phyloP scores from a whole-genome alignment of 352 stramenopile species.

The Globisporangium paroecandrum region DNA sequence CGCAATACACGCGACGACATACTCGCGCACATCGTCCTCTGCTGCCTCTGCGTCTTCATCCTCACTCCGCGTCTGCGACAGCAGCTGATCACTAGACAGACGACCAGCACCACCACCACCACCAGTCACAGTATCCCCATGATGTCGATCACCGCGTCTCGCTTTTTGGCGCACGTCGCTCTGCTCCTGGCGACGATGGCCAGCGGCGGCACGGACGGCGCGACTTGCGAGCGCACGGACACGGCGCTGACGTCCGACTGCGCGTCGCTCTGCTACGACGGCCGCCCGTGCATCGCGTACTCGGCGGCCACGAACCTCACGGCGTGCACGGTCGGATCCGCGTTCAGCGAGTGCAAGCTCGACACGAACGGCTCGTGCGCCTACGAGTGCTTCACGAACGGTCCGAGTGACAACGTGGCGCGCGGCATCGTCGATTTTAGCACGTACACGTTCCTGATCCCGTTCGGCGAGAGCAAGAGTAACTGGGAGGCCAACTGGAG shows the following conservation, averaged over 20 bases:
- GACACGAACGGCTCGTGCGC: slow-evolving; percentile 27
- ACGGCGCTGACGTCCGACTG: slow-evolving; percentile 54
- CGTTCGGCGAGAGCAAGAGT: slow-evolving; percentile 44
- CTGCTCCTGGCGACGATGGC: not conserved
- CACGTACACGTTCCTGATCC: slow-evolving; percentile 52
- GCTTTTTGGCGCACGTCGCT: not conserved
- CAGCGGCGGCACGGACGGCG: not conserved
- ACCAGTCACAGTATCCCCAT: not conserved
- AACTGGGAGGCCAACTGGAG: slow-evolving; percentile 46
- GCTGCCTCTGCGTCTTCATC: not conserved
- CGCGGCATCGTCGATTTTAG: slow-evolving; percentile 47
- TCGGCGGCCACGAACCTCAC: slow-evolving; percentile 15
- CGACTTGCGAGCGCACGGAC: slow-evolving; percentile 31
- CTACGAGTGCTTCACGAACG: slow-evolving; percentile 51
- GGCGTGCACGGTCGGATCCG: slow-evolving; percentile 1
- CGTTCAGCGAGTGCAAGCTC: slow-evolving; percentile 29
- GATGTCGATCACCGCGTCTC: not conserved
- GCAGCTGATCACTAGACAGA: not conserved
- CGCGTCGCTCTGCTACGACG: slow-evolving; percentile 43
- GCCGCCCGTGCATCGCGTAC: slow-evolving; percentile 54
- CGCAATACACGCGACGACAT: not conserved
- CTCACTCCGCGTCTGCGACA: not conserved
- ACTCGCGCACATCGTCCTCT: not conserved
- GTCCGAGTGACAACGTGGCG: slow-evolving; percentile 34
- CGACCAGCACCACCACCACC: not conserved